Evolutionary conservation across 2,329 filamentous ascomycete genomes (phyloP).

Genomic region (Acrodontium crateriforme): DNA sequence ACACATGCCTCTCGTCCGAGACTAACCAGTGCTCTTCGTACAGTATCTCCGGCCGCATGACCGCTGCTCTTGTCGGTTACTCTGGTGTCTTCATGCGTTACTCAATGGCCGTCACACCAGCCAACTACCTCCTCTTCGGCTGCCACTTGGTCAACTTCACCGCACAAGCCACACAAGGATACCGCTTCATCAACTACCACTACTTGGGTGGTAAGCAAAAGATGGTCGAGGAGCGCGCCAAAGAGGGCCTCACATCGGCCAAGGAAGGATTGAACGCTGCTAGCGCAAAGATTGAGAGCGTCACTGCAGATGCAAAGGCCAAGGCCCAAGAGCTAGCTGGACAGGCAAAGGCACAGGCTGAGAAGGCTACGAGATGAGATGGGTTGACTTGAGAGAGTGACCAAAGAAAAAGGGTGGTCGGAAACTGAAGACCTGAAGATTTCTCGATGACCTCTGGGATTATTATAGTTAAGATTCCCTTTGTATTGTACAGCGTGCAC

Average conservation of each 20-base stretch:
- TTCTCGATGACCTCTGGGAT: too few relatives aligned
- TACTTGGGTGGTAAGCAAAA: conserved; percentile 34
- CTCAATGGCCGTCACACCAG: conserved; percentile 46
- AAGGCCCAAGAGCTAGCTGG: conserved; percentile 10
- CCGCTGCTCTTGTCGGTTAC: conserved; percentile 46
- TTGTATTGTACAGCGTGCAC: conserved; percentile 5
- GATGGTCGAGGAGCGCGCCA: conserved; percentile 23
- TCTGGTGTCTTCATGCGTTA: conserved; percentile 54
- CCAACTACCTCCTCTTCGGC: conserved; percentile 55
- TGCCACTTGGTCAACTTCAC: conserved; percentile 53
- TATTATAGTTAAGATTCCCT: background rate
- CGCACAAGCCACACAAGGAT: conserved; percentile 46
- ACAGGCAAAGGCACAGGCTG: conserved; percentile 13
- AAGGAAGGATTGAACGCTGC: conserved; percentile 16
- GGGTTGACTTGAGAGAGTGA: conserved; percentile 1
- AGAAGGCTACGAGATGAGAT: conserved; percentile 11
- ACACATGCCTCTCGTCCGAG: too few relatives aligned
- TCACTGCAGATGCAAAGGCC: conserved; percentile 13
- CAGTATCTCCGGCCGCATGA: conserved; percentile 54
- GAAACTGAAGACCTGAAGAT: too few relatives aligned
- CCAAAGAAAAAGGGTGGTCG: conserved; percentile 1
- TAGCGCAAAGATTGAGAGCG: conserved; percentile 17
- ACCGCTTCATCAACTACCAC: conserved; percentile 49
- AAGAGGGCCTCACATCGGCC: conserved; percentile 20
- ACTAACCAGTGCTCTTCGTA: conserved; percentile 3